Evolutionary conservation across 441 rosid species (phyloP), one percentile per base, ranked within the genome.

Genomic region (Arabidopsis hybrid): DNA sequence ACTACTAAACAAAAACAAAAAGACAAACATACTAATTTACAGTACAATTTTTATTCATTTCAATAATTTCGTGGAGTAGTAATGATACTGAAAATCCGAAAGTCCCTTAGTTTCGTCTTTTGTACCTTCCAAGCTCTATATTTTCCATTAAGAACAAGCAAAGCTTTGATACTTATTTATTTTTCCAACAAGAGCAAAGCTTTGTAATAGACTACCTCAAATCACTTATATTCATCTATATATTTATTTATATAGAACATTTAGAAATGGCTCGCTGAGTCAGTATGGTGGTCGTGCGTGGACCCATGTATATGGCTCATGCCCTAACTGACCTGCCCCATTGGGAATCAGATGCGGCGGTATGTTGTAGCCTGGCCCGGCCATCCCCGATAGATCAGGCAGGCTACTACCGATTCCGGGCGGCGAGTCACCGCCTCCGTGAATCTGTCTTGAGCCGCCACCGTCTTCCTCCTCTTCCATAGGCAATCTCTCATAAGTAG

Each of bases 401-500:
- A 82, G 76, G 52, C 85, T 71, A 67, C 75, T 83, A 5, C 85
- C 87, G 4, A 82, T 84, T 16, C 78, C 78, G 0, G 91, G 90
- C 7, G 91, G 87, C 0, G 95, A 88, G 57, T 71, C 75, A 1
- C 62, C 58, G 8, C 85, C 83, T 39, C 84, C 80, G 32, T 81
- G 87, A 80, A 86, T 79, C 81, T 78, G 86, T 57, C 83, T 84
- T 39, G 71, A 64, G 51, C 46, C 80, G 69, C 34, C 68, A 1
- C 77, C 85, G 8, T 80, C 82, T 66, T 86, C 94, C 0, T 92
- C 91, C 0, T 90, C 94, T 65, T 90, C 96, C 21, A 92, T 50
- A 1, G 97, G 96, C 67, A 92, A 68, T 74, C 95, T 84, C 66
- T 92, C 96, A 18, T 88, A 92, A 50, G 97, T 90, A 17, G 97